These are phyloP conservation scores for Clarkia xantiana DNA, from an alignment of 345 rosid species.

Conservation along the genomic window DNA sequence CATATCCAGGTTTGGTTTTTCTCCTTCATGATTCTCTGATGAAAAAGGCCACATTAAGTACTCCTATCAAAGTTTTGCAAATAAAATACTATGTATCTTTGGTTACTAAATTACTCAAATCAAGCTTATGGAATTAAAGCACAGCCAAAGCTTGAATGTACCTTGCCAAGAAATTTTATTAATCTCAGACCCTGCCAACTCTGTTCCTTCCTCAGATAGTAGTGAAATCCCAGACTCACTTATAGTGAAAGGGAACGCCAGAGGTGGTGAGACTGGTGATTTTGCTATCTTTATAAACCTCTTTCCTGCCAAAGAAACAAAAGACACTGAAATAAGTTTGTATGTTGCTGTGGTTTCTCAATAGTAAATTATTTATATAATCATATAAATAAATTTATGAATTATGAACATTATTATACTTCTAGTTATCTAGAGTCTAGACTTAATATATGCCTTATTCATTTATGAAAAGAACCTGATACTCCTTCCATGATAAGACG, in stretches of 20 bases:
- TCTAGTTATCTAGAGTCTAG: background rate
- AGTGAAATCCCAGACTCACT: constrained; percentile 52
- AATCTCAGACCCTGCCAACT: constrained; percentile 47
- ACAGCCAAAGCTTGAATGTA: constrained; percentile 9
- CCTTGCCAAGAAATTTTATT: constrained; percentile 39
- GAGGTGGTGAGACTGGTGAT: constrained; percentile 1
- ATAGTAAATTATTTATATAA: too few relatives aligned
- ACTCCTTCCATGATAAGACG: constrained; percentile 61
- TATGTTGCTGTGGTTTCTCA: too few relatives aligned
- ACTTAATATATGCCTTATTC: background rate
- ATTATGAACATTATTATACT: background rate
- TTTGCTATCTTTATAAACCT: constrained; percentile 69
- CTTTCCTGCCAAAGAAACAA: constrained; percentile 36
- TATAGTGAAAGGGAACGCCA: constrained; percentile 61
- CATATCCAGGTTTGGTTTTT: too few relatives aligned
- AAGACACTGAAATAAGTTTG: background rate
- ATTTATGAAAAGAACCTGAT: constrained; percentile 32
- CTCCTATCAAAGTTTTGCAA: too few relatives aligned
- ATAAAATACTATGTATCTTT: too few relatives aligned
- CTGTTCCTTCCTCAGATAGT: constrained; percentile 41
- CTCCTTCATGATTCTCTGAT: too few relatives aligned
- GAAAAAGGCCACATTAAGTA: too few relatives aligned
- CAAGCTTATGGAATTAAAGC: too few relatives aligned
- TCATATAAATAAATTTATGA: too few relatives aligned
- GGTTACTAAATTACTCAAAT: too few relatives aligned